Evolutionary conservation across 208 protist species (phyloP).

Genomic region (Endotrypanum monterogeii): DNA sequence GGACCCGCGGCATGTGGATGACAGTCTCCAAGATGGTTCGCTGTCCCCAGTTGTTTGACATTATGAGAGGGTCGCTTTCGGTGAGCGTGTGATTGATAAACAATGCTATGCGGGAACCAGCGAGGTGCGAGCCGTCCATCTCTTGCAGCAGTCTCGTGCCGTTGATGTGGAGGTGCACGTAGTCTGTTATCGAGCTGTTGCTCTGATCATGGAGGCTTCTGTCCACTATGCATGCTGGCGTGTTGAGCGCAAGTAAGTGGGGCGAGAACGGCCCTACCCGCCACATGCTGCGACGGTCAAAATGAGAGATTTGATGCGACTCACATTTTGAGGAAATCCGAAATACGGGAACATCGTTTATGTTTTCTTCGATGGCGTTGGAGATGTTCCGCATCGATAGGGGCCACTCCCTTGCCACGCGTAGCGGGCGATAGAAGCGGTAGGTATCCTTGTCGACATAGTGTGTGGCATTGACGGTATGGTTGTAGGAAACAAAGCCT

Average conservation of each 20-base stretch:
- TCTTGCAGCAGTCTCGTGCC: not conserved
- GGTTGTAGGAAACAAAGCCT: slow-evolving; percentile 15
- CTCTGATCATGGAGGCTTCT: not conserved
- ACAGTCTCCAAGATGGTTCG: not conserved
- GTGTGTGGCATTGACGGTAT: slow-evolving; percentile 17
- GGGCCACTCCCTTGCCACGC: not conserved
- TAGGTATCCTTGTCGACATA: slow-evolving; percentile 9
- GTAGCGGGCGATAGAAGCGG: slow-evolving; percentile 10
- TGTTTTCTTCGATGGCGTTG: not conserved
- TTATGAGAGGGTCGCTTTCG: slow-evolving; percentile 10
- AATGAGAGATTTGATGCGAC: not conserved
- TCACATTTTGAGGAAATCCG: not conserved
- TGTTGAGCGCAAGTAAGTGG: slow-evolving; percentile 12
- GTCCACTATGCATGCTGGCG: slow-evolving; percentile 6
- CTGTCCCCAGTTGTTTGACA: slow-evolving; percentile 34
- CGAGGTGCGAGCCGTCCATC: not conserved
- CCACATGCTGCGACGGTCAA: slow-evolving; percentile 10
- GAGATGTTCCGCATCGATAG: slow-evolving; percentile 1
- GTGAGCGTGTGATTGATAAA: slow-evolving; percentile 8
- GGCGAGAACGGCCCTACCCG: not conserved
- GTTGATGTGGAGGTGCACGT: slow-evolving; percentile 9
- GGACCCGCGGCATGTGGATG: not conserved
- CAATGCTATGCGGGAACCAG: slow-evolving; percentile 1
- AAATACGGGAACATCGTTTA: not conserved
- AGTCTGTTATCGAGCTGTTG: not conserved